Base-by-base conservation (phyloP, 495 filamentous ascomycete species). In the Hypoxylon crocopeplum region DNA sequence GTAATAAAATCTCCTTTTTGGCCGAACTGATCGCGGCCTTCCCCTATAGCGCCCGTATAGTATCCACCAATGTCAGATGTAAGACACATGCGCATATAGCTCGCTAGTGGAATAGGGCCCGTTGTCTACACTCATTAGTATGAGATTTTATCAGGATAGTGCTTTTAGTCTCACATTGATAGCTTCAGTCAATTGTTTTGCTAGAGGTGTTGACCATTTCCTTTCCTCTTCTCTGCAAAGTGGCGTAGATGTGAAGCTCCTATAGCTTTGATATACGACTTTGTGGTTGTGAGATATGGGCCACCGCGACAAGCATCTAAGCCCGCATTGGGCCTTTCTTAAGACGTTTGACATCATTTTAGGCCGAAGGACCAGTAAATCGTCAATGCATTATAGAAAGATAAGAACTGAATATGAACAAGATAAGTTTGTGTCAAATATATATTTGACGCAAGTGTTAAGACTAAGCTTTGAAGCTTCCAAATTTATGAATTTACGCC, bases 31-130 rank as follows among this genome's bases (percentile, higher is more conserved):
- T 96, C 92, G 10, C 82, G 80, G 19, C 77, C 85, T 42, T 80
- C 70, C 50, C 79, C 77, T 29, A 82, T 76, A 25, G 82, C 82
- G 2, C 88, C 83, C 4, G 91, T 97, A 75, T 98, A 98, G 78
- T 98, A 98, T 37, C 94, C 94, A 49, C 90, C 91, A n/a, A 88
- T 77, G 44, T 91, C 87, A 10, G 88, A 88, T 11, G 93, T 97
- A 60, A 98, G 86, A 71, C 93, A 97, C 86, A 97, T 94, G 68
- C 94, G 92, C 94, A 98, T 98, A 73, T 92, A 98, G 30, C 89
- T 84, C 19, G 94, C 93, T 47, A 98, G 84, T 3, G 94, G 88
- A 33, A 97, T 86, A 4, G 94, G 94, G 2, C 94, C 94, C 12
- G 93, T 97, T 46, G 82, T 79, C 83, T 90, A 50, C 30, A 22